Conservation (phyloP, 805 yeast genomes). For the Yamadazyma akitaensis region DNA sequence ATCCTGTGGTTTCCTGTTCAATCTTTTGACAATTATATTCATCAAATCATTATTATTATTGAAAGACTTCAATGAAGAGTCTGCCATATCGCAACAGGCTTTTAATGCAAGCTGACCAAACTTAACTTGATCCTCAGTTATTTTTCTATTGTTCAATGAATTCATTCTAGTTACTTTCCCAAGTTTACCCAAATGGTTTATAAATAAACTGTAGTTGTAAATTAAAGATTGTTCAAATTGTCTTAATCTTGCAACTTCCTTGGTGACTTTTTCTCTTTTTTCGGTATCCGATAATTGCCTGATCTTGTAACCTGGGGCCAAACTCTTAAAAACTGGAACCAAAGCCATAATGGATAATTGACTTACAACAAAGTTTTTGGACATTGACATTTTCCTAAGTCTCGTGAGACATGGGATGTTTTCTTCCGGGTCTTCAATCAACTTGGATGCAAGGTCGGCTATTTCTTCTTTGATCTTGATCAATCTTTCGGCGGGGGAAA, state of each 20-base stretch:
- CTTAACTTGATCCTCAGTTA: slow-evolving; percentile 32
- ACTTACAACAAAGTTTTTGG: slow-evolving; percentile 61
- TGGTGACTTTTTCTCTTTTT: slow-evolving; percentile 75
- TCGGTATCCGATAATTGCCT: slow-evolving; percentile 81
- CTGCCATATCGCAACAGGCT: slow-evolving; percentile 73
- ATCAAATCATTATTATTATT: slow-evolving; percentile 78
- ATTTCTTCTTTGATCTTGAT: slow-evolving; percentile 72
- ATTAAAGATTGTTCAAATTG: slow-evolving; percentile 78
- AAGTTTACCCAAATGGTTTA: slow-evolving; percentile 51
- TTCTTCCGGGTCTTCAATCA: slow-evolving; percentile 89
- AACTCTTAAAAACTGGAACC: slow-evolving; percentile 77
- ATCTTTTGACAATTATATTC: slow-evolving; percentile 60
- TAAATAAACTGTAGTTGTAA: slow-evolving; percentile 61
- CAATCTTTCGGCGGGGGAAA: slow-evolving; percentile 52
- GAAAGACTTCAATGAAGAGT: slow-evolving; percentile 67
- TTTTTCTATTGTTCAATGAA: slow-evolving; percentile 31
- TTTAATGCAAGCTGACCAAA: slow-evolving; percentile 60
- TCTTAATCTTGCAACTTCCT: slow-evolving; percentile 75
- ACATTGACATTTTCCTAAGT: slow-evolving; percentile 64
- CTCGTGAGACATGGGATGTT: slow-evolving; percentile 62
- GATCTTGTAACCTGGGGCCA: slow-evolving; percentile 86
- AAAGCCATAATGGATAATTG: slow-evolving; percentile 75
- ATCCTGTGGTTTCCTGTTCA: slow-evolving; percentile 58
- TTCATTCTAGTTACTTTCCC: slow-evolving; percentile 37
- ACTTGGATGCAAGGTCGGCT: slow-evolving; percentile 71